These are phyloP conservation scores for Beauveria varroae DNA, from an alignment of 2,329 filamentous ascomycete species.

Conservation along the genomic window DNA sequence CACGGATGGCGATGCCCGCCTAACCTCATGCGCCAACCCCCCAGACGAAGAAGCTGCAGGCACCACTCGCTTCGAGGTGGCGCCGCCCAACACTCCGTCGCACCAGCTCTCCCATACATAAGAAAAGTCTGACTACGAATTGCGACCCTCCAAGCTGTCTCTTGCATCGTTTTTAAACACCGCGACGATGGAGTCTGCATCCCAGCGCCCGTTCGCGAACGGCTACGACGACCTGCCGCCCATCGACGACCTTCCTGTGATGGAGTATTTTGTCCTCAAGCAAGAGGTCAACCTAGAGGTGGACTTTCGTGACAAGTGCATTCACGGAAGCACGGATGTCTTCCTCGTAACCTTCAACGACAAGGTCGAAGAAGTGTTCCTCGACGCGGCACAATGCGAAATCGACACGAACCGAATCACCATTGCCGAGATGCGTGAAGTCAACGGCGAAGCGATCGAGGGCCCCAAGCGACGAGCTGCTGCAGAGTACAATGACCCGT, in stretches of 20 bases:
- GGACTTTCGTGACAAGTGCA: slow-evolving; percentile 67
- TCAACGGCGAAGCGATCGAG: slow-evolving; percentile 27
- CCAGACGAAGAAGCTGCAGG: background rate
- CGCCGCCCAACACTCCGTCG: background rate
- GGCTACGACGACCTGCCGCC: slow-evolving; percentile 26
- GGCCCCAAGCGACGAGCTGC: slow-evolving; percentile 33
- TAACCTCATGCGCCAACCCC: background rate
- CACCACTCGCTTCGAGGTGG: slow-evolving; percentile 1
- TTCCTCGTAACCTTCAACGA: slow-evolving; percentile 60
- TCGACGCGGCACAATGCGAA: slow-evolving; percentile 56
- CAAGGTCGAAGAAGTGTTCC: slow-evolving; percentile 48
- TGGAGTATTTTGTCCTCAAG: slow-evolving; percentile 55
- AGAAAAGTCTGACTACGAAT: background rate
- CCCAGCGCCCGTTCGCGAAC: slow-evolving; percentile 20
- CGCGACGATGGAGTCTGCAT: background rate
- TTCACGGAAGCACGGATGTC: slow-evolving; percentile 76
- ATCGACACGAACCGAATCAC: slow-evolving; percentile 48
- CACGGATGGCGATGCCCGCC: background rate
- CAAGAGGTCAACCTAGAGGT: slow-evolving; percentile 87
- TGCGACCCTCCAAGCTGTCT: background rate
- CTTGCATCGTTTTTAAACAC: background rate
- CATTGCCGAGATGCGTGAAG: slow-evolving; percentile 35
- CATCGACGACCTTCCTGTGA: slow-evolving; percentile 27
- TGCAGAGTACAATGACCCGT: slow-evolving; percentile 54
- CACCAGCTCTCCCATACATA: background rate